Conservation (phyloP, 805 yeast genomes). For the Diddensiella santjacobensis region DNA sequence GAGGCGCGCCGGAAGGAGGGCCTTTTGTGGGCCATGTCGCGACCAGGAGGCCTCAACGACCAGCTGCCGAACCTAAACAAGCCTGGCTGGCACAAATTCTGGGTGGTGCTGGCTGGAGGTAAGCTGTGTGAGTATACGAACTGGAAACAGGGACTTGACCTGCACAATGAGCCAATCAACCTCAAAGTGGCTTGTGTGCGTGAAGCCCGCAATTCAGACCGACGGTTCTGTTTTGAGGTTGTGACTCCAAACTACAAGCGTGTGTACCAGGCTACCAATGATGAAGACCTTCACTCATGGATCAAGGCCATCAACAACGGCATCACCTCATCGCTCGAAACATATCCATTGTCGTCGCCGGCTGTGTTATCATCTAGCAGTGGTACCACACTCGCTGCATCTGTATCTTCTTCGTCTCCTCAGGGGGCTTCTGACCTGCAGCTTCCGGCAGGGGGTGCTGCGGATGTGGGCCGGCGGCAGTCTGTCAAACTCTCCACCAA, state of each 20-base stretch:
- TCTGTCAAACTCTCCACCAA: constrained; percentile 1
- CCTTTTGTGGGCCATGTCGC: constrained; percentile 41
- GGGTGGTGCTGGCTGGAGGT: constrained; percentile 75
- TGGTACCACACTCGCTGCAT: not conserved
- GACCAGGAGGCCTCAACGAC: constrained; percentile 35
- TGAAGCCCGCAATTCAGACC: constrained; percentile 38
- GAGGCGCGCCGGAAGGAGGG: constrained; percentile 36
- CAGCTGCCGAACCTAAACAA: constrained; percentile 34
- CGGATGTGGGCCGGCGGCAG: not conserved
- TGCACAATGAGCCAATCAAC: constrained; percentile 65
- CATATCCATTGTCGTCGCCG: constrained; percentile 1
- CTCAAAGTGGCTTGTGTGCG: constrained; percentile 63
- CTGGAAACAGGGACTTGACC: constrained; percentile 67
- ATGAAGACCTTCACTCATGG: constrained; percentile 68
- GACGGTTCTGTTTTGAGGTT: constrained; percentile 67
- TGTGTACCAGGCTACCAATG: constrained; percentile 68
- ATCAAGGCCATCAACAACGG: constrained; percentile 58
- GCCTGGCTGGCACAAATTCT: constrained; percentile 76
- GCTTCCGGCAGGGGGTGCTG: not conserved
- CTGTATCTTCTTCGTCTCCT: not conserved
- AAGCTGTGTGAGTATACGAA: constrained; percentile 66
- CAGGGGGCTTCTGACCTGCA: not conserved
- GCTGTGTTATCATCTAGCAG: not conserved
- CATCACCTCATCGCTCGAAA: constrained; percentile 40
- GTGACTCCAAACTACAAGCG: constrained; percentile 69